phyloP scores from a whole-genome alignment of 1,284 basidiomycete species.

The Anthracocystis setariae region DNA sequence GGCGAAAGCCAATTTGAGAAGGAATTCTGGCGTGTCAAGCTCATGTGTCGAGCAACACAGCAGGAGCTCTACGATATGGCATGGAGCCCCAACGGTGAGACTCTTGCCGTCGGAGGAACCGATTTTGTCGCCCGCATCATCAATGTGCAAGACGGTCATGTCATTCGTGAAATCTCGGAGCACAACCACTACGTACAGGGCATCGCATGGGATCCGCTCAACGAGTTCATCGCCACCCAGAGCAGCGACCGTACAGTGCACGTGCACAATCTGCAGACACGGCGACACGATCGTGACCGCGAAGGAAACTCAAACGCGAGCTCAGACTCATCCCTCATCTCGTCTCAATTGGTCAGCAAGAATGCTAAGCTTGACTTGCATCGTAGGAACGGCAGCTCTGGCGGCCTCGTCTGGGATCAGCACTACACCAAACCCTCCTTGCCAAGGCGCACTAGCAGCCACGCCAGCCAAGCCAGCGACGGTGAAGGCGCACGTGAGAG shows the following conservation, averaged over 20 bases:
- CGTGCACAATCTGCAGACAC: conserved; percentile 48
- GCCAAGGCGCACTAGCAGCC: conserved; percentile 58
- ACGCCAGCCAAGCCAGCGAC: conserved; percentile 56
- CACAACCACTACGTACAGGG: conserved; percentile 67
- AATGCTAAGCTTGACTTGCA: conserved; percentile 57
- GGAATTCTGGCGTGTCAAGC: conserved; percentile 93
- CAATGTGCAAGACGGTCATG: conserved; percentile 75
- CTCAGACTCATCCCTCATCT: conserved; percentile 21
- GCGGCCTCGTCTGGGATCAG: conserved; percentile 54
- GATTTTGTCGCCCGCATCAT: conserved; percentile 93
- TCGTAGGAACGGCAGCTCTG: conserved; percentile 49
- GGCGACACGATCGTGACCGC: conserved; percentile 26
- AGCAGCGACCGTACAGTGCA: conserved; percentile 65
- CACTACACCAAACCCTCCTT: conserved; percentile 52
- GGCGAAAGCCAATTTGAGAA: conserved; percentile 89
- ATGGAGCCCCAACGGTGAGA: conserved; percentile 95
- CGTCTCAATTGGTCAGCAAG: conserved; percentile 52
- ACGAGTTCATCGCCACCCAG: conserved; percentile 64
- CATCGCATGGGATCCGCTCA: conserved; percentile 66
- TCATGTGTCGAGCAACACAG: conserved; percentile 76
- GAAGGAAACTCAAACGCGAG: conserved; percentile 11
- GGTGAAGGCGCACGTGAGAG: conserved; percentile 50
- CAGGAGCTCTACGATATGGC: conserved; percentile 93
- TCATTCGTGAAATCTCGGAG: conserved; percentile 64
- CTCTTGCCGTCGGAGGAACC: conserved; percentile 91